A percentile compares a stretch with the other conserved stretches of the same genome.
These are phyloP conservation scores for Nelumbo lutea DNA, from an alignment of 164 flowering plant species.

Conservation along the genomic window DNA sequence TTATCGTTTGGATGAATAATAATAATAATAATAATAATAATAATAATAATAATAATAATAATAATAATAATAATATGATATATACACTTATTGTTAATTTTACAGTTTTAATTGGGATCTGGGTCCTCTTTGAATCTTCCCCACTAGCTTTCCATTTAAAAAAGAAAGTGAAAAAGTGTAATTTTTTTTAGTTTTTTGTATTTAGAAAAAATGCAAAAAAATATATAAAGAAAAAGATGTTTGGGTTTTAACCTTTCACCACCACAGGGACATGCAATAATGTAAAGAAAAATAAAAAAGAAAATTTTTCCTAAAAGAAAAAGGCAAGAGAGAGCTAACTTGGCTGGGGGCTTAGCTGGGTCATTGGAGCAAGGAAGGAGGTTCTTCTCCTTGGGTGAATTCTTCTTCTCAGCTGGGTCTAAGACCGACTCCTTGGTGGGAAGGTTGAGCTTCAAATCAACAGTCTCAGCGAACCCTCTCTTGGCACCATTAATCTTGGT, in stretches of 20 bases:
- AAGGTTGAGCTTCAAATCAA: slow-evolving; percentile 80
- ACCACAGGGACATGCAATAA: background rate
- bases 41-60: too few species aligned
- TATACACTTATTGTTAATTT: too few species aligned
- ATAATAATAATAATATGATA: too few species aligned
- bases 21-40: too few species aligned
- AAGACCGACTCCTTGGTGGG: slow-evolving; percentile 12
- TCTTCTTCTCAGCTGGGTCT: slow-evolving; percentile 20
- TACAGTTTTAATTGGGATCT: too few species aligned
- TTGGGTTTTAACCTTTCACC: too few species aligned
- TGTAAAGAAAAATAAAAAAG: background rate
- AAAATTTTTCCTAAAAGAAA: background rate
- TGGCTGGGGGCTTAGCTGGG: slow-evolving; percentile 55
- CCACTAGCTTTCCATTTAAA: too few species aligned
- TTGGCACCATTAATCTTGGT: slow-evolving; percentile 32
- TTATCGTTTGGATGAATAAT: too few species aligned
- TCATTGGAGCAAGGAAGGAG: slow-evolving; percentile 26
- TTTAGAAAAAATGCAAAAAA: too few species aligned
- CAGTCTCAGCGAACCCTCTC: slow-evolving; percentile 57
- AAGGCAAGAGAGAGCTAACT: slow-evolving; percentile 24
- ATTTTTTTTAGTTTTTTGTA: too few species aligned
- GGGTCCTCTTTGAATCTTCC: background rate
- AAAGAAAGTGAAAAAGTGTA: background rate
- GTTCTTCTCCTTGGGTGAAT: slow-evolving; percentile 21
- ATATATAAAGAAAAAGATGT: too few species aligned